Conservation (phyloP, 1,284 basidiomycete species). For the Puccinia coronata region DNA sequence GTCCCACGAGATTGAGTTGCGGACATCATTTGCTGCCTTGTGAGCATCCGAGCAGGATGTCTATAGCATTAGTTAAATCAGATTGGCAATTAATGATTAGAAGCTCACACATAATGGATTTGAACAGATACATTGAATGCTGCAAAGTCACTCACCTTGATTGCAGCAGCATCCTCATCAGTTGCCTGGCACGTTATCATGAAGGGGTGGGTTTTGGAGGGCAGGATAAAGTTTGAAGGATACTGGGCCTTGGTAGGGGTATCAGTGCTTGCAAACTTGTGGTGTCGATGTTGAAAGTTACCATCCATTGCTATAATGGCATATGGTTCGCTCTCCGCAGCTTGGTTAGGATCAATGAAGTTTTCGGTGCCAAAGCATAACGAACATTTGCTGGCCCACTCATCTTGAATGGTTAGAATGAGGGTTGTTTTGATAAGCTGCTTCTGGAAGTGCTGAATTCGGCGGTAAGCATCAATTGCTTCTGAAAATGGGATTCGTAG, state of each 20-base stretch:
- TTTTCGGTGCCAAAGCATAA: slow-evolving; percentile 20
- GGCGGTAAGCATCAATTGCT: not conserved
- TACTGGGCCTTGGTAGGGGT: slow-evolving; percentile 7
- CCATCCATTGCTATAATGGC: slow-evolving; percentile 11
- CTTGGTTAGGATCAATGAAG: not conserved
- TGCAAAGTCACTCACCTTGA: not conserved
- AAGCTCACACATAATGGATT: not conserved
- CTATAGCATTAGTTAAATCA: not conserved
- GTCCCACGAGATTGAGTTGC: not conserved
- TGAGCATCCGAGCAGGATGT: slow-evolving; percentile 28
- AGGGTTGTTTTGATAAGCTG: not conserved
- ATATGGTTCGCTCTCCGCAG: not conserved
- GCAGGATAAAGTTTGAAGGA: not conserved
- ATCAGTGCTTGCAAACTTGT: slow-evolving; percentile 14
- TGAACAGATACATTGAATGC: not conserved
- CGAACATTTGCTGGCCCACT: not conserved
- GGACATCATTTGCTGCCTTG: slow-evolving; percentile 6
- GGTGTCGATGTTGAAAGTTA: slow-evolving; percentile 36
- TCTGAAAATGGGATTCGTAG: slow-evolving; percentile 9
- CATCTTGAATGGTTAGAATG: not conserved
- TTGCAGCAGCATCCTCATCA: not conserved
- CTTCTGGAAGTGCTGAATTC: not conserved
- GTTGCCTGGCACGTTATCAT: not conserved
- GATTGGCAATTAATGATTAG: not conserved
- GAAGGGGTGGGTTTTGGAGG: not conserved